Evolutionary conservation across 2,329 filamentous ascomycete species (phyloP), one percentile per base, ranked within the genome.

Genomic region (Beauveria australis): DNA sequence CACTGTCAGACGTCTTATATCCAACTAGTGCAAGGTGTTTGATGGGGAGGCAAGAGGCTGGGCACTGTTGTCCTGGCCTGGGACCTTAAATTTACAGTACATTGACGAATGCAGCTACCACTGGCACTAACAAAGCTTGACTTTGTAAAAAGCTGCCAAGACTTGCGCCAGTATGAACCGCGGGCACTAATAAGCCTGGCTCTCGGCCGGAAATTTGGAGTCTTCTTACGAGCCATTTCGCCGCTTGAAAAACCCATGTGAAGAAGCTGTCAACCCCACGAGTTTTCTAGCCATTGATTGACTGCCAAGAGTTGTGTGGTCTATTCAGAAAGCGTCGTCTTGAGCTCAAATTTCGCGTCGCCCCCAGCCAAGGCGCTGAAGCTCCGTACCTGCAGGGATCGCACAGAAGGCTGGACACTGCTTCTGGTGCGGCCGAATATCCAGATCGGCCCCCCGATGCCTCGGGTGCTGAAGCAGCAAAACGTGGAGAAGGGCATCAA

Each of bases 371-470:
- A 18, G 53, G 53, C 37, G 52, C 52, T 54, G 52, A 18, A 22
- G 22, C 52, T 30, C 26, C 28, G 53, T 56, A 56, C 53, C 53
- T 56, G 53, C 53, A 56, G 53, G 46, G 46, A 43, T 51, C 46
- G 33, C 30, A 49, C n/a, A 24, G 30, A 49, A 37, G 30, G 46
- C 22, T 28, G 46, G 54, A 49, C 44, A 41, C 52, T 22, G 55
- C 37, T 19, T 24, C 30, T 52, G 56, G 14, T 12, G 33, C 33
- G 46, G 40, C 53, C 40, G 53, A 43, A 9, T 59, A 40, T 14
- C 37, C 24, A 59, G 56, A 52, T 59, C 56, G 56, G n/a, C 22
- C 19, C 30, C 22, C 47, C 48, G 56, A 59, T 59, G 56, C 48
- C 26, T 59, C 55, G 40, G 22, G 16, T 33, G 24, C 24, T 44